Conservation (phyloP, 2,329 filamentous ascomycete genomes). For the Fusarium marasasianum region DNA sequence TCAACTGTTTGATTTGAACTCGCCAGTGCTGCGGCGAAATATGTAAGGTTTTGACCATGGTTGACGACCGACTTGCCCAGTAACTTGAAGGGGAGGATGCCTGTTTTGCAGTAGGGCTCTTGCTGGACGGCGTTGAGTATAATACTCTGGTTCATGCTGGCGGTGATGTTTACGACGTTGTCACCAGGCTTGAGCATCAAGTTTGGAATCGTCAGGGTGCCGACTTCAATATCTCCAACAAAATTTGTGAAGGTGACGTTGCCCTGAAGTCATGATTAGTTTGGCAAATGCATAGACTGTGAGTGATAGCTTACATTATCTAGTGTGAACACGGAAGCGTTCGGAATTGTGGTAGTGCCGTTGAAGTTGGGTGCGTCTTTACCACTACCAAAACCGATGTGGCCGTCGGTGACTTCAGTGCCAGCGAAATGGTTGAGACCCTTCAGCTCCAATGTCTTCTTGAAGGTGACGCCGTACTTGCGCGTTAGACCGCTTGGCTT, state of each 20-base stretch:
- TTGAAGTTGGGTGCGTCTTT: conserved; percentile 67
- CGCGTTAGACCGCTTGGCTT: conserved; percentile 60
- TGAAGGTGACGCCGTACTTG: conserved; percentile 62
- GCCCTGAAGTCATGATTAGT: conserved; percentile 54
- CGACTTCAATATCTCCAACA: conserved; percentile 61
- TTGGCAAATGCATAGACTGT: not conserved
- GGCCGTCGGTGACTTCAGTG: conserved; percentile 60
- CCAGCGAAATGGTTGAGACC: conserved; percentile 66
- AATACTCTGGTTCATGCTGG: conserved; percentile 59
- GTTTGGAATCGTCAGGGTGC: conserved; percentile 66
- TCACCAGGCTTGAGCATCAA: conserved; percentile 66
- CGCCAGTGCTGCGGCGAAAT: conserved; percentile 65
- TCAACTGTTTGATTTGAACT: conserved; percentile 60
- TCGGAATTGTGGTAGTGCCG: conserved; percentile 68
- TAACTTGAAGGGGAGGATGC: conserved; percentile 64
- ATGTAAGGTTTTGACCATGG: conserved; percentile 61
- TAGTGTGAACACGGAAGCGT: conserved; percentile 70
- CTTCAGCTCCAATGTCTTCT: conserved; percentile 62
- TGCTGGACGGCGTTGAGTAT: conserved; percentile 54
- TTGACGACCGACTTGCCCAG: conserved; percentile 62
- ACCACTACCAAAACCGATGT: conserved; percentile 54
- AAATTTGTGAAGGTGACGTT: conserved; percentile 70
- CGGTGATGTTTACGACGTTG: conserved; percentile 65
- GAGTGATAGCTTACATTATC: conserved; percentile 62
- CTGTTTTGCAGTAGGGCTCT: conserved; percentile 62